Evolutionary conservation across 495 filamentous ascomycete genomes (phyloP), one percentile per base, ranked within the genome.

Genomic region (Podospora pseudoanserina): DNA sequence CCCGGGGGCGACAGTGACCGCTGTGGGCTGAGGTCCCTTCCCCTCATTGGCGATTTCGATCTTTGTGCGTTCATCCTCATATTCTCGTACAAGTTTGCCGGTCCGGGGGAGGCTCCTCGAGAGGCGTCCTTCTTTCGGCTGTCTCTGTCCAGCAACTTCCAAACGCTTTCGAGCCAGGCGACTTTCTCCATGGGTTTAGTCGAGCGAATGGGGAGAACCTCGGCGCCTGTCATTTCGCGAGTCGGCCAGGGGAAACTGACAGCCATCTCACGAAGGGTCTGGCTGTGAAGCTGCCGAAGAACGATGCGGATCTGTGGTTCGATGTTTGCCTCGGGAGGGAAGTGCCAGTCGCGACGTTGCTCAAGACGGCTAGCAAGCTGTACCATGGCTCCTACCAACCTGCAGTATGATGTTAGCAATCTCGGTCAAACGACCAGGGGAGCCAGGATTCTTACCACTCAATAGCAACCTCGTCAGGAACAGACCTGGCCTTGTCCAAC

Each of bases 241-340:
- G 76, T 78, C 0, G 76, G 76, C 76, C 76, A 78, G 16, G 76
- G 76, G 54, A 78, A 78, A 39, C 73, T 75, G 19, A 77, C 76
- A 0, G 76, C 76, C 76, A 78, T 78, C 44, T 78, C 76, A 0
- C 73, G 68, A 9, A 78, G 72, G 0, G 76, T 78, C 1, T 71
- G 18, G n/a, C 60, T 62, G 63, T 72, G 65, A 34, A 78, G 67
- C 68, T 78, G 76, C 2, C 76, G 76, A 19, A 78, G 73, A n/a
- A 78, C 73, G 54, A 78, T 78, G 49, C 76, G 76, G 23, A 78
- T 74, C n/a, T 78, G 76, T 2, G 74, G 71, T 34, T 78, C 76
- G 23, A 78, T 71, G 67, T 78, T 78, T 44, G 68, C 69, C 53
- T 77, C 76, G 44, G 63, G 67, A 1, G 70, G 66, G 62, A 77